Percentiles rank a stretch among this genome's conserved stretches.
phyloP scores from a whole-genome alignment of 768 basidiomycete genomes.

The Leccinellum luteum region DNA sequence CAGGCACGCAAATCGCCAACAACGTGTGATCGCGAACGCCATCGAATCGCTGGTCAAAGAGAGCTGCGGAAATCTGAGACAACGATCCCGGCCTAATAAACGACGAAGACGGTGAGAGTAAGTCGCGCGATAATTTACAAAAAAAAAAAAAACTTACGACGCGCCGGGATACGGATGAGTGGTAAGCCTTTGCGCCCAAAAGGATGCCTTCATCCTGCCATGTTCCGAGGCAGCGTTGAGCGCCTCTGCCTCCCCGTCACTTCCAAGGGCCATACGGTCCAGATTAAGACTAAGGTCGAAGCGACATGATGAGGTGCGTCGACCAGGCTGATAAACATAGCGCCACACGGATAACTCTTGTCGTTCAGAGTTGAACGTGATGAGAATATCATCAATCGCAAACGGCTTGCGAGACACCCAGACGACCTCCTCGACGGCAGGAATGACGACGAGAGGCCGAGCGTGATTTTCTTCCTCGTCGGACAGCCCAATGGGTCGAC shows the following conservation, averaged over 20 bases:
- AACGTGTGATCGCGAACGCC: conserved; percentile 50
- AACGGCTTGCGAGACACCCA: conserved; percentile 52
- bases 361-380: conserved; percentile 58
- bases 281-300: conserved; percentile 59
- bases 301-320: conserved; percentile 45
- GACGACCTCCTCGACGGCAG: conserved; percentile 63
- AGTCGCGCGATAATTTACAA: not conserved
- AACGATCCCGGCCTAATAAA: conserved; percentile 15
- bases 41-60: conserved; percentile 67
- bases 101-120: conserved; percentile 1
- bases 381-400: conserved; percentile 46
- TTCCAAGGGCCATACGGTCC: conserved; percentile 68
- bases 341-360: conserved; percentile 65
- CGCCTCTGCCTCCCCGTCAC: conserved; percentile 42
- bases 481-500: conserved; percentile 37
- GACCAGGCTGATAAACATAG: conserved; percentile 53
- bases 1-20: conserved; percentile 55
- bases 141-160: conserved; percentile 60
- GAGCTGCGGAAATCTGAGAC: conserved; percentile 45
- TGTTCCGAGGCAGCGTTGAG: conserved; percentile 46
- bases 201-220: conserved; percentile 65
- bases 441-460: conserved; percentile 52
- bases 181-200: conserved; percentile 67
- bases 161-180: conserved; percentile 43
- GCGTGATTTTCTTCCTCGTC: conserved; percentile 55